A percentile compares a stretch with the other conserved stretches of the same genome.
phyloP scores from a whole-genome alignment of 2,329 filamentous ascomycete species.

The Colletotrichum cuscutae region DNA sequence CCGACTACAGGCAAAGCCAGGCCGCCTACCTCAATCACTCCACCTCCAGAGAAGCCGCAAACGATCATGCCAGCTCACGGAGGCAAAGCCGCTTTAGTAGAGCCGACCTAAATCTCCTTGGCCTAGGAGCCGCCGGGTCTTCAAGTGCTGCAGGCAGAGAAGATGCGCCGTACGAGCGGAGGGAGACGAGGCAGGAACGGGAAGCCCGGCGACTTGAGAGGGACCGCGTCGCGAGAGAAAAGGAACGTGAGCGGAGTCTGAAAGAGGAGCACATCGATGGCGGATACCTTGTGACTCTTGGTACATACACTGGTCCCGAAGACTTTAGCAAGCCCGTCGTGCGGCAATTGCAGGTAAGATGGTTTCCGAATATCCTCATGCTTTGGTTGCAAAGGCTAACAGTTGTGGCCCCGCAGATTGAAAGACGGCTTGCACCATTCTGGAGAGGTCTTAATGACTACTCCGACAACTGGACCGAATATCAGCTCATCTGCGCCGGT shows the following conservation, averaged over 20 bases:
- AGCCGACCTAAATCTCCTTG: constrained; percentile 59
- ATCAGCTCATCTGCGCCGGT: constrained; percentile 92
- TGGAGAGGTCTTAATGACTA: constrained; percentile 95
- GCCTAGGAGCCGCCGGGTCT: constrained; percentile 48
- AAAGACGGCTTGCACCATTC: constrained; percentile 91
- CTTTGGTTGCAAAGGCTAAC: not conserved
- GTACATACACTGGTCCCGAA: constrained; percentile 90
- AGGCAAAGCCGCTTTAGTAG: constrained; percentile 46
- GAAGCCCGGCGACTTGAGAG: constrained; percentile 87
- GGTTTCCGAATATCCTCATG: constrained; percentile 41
- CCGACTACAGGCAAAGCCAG: constrained; percentile 30
- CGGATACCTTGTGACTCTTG: constrained; percentile 92
- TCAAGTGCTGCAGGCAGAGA: constrained; percentile 50
- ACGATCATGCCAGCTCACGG: constrained; percentile 24
- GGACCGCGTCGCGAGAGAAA: constrained; percentile 78
- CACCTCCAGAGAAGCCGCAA: constrained; percentile 4
- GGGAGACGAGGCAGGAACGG: constrained; percentile 91
- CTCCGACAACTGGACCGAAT: constrained; percentile 88
- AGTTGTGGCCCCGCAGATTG: constrained; percentile 71
- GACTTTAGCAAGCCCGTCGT: constrained; percentile 93
- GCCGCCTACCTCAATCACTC: constrained; percentile 23
- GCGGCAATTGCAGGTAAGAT: constrained; percentile 83
- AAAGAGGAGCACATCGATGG: constrained; percentile 94
- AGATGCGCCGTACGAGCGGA: constrained; percentile 67
- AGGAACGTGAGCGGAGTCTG: constrained; percentile 91